These are phyloP conservation scores for Rubia yunnanensis DNA, from an alignment of 257 asterid genomes.

Conservation along the genomic window DNA sequence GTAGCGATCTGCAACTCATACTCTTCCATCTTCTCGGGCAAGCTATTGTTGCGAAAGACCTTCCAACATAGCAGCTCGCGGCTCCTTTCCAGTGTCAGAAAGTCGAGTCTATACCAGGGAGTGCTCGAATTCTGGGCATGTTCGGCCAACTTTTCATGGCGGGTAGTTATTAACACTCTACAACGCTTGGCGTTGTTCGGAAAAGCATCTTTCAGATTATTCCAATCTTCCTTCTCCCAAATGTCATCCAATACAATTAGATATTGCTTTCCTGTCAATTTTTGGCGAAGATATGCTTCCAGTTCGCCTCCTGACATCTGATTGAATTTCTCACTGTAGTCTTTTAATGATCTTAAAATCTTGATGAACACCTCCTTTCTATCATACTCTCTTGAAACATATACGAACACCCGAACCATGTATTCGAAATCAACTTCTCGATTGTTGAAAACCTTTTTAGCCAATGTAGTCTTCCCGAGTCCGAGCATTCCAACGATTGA, in stretches of 20 bases:
- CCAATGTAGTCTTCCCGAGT: constrained; percentile 31
- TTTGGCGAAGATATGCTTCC: neutral
- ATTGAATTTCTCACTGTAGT: neutral
- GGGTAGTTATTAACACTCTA: constrained; percentile 20
- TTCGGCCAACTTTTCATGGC: constrained; percentile 8
- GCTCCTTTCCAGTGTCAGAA: constrained; percentile 13
- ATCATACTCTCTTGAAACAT: constrained; percentile 19
- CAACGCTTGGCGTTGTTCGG: constrained; percentile 11
- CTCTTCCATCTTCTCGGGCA: constrained; percentile 10
- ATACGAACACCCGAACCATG: constrained; percentile 15
- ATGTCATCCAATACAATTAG: constrained; percentile 21
- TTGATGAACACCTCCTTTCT: constrained; percentile 17
- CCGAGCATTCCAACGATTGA: constrained; percentile 27
- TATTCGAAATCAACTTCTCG: constrained; percentile 11
- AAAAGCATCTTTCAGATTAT: constrained; percentile 8
- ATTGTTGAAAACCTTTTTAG: constrained; percentile 20
- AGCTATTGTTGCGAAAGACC: constrained; percentile 3
- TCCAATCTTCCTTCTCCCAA: constrained; percentile 12
- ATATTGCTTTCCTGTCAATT: neutral
- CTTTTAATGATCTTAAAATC: constrained; percentile 5
- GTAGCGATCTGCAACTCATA: constrained; percentile 14
- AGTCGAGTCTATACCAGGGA: constrained; percentile 7
- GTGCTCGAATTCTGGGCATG: neutral
- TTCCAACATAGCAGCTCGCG: constrained; percentile 9
- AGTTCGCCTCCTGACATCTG: neutral